These are phyloP conservation scores for Phytopythium boreale DNA, from an alignment of 352 stramenopile species.

Conservation along the genomic window DNA sequence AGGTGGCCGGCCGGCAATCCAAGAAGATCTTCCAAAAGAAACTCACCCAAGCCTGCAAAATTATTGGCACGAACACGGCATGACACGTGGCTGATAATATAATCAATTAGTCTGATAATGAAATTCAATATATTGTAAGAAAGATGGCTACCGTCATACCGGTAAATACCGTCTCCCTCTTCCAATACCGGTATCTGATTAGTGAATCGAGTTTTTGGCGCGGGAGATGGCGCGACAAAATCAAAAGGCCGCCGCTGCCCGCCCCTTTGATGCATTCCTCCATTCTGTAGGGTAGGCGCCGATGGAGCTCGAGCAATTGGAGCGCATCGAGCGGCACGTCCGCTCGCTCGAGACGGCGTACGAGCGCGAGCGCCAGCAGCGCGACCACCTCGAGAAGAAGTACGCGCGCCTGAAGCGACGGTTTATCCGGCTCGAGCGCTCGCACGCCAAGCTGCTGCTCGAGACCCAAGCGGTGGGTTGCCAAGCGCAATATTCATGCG, in stretches of 20 bases:
- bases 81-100: too few species aligned
- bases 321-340: conserved; percentile 24
- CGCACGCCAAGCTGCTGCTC: conserved; percentile 39
- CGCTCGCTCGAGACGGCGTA: conserved; percentile 44
- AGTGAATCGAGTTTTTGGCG: background rate
- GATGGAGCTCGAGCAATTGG: conserved; percentile 10
- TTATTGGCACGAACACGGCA: too few species aligned
- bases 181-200: too few species aligned
- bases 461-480: conserved; percentile 16
- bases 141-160: too few species aligned
- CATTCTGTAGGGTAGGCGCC: too few species aligned
- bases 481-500: conserved; percentile 2
- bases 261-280: background rate
- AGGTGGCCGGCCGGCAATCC: too few species aligned
- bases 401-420: conserved; percentile 66
- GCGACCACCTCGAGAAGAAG: conserved; percentile 61
- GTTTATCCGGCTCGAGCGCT: conserved; percentile 58
- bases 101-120: too few species aligned
- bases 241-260: background rate
- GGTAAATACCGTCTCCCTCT: too few species aligned
- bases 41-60: too few species aligned
- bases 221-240: background rate
- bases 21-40: too few species aligned
- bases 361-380: conserved; percentile 42
- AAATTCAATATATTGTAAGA: too few species aligned